Percentiles rank a stretch among this genome's conserved stretches.
Evolutionary conservation across 2,329 filamentous ascomycete genomes (phyloP).

Genomic region (Blastomyces percursus): DNA sequence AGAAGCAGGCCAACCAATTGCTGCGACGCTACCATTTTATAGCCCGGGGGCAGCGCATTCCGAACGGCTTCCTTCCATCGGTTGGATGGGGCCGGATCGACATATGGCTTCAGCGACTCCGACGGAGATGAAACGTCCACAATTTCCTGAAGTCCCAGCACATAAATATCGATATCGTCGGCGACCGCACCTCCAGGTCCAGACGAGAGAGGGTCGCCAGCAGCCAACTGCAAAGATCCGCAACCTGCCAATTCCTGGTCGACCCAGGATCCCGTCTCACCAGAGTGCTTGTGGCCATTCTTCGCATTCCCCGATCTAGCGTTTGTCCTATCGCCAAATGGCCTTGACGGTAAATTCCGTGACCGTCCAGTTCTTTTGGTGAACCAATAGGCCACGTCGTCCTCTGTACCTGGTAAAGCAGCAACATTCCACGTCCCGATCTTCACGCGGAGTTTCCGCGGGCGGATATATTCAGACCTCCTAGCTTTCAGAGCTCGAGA

Average conservation of each 20-base stretch:
- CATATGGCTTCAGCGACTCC: conserved; percentile 66
- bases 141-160: conserved; percentile 82
- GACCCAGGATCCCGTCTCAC: conserved; percentile 1
- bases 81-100: conserved; percentile 57
- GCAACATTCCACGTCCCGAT: conserved; percentile 95
- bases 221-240: neutral
- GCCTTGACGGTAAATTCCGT: neutral
- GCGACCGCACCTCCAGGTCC: conserved; percentile 39
- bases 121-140: conserved; percentile 67
- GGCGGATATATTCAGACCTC: conserved; percentile 65
- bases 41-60: conserved; percentile 63
- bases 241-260: neutral
- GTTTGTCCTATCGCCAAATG: neutral
- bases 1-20: conserved; percentile 79
- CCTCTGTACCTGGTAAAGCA: conserved; percentile 69
- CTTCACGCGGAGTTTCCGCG: conserved; percentile 69
- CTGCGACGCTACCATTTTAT: conserved; percentile 64
- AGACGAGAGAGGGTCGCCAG: neutral
- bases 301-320: neutral
- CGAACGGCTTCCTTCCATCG: conserved; percentile 74
- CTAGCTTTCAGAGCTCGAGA: conserved; percentile 57
- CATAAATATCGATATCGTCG: conserved; percentile 75
- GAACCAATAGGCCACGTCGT: conserved; percentile 84
- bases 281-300: neutral
- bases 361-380: neutral